Evolutionary conservation across 257 asterid species (phyloP).

Genomic region (Nicotiana paniculata): DNA sequence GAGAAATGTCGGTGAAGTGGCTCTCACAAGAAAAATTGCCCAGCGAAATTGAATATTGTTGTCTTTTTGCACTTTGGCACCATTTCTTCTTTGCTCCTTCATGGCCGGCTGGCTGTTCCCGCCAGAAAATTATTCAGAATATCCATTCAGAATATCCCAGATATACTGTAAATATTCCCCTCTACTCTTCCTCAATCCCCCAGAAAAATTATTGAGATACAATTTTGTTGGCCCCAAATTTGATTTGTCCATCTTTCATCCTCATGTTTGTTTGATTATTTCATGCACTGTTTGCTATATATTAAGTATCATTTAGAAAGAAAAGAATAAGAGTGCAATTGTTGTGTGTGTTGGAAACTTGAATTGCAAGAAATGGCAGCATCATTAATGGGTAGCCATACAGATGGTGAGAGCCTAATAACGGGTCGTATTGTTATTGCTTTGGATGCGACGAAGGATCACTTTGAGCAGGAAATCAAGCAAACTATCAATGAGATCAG

Average conservation of each 20-base stretch:
- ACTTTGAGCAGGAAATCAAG: conserved; percentile 24
- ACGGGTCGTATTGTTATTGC: conserved; percentile 46
- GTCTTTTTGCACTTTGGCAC: neutral
- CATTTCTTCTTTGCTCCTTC: neutral
- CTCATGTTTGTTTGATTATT: neutral
- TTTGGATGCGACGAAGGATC: conserved; percentile 55
- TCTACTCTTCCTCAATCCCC: neutral
- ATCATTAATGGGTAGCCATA: conserved; percentile 16
- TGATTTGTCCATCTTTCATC: neutral
- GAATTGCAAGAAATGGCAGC: conserved; percentile 23
- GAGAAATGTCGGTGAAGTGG: neutral
- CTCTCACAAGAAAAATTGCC: neutral
- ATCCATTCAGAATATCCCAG: neutral
- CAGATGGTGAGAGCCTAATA: conserved; percentile 19
- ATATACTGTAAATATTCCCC: neutral
- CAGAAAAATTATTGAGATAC: neutral
- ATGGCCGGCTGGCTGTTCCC: neutral
- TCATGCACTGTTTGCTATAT: neutral
- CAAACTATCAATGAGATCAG: conserved; percentile 28
- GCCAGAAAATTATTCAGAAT: neutral
- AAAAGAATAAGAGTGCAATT: neutral
- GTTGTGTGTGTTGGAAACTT: neutral
- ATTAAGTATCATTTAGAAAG: too few species aligned
- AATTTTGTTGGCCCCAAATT: neutral
- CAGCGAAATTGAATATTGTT: neutral